Conservation (phyloP, 1,139 yeast genomes). For the Pichia sp. region DNA sequence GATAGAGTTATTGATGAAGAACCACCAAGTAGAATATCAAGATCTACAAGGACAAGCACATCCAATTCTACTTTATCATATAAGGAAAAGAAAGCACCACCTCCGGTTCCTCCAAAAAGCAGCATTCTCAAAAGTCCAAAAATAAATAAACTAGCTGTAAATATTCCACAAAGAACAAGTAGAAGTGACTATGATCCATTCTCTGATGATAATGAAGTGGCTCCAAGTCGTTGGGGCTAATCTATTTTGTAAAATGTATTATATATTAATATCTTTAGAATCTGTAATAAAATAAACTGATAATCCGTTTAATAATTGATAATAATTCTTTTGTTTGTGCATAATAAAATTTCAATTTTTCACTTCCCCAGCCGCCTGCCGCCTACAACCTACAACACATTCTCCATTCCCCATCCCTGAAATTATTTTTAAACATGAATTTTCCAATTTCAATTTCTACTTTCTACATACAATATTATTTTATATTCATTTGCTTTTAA, state of each 20-base stretch:
- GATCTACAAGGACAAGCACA: neutral
- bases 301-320: too few species aligned
- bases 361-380: neutral
- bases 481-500: too few species aligned
- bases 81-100: slow-evolving; percentile 12
- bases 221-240: slow-evolving; percentile 14
- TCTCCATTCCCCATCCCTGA: too few species aligned
- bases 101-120: slow-evolving; percentile 18
- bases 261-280: neutral
- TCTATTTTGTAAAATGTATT: neutral
- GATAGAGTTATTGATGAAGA: slow-evolving; percentile 4
- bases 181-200: slow-evolving; percentile 17
- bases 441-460: too few species aligned
- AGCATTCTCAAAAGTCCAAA: slow-evolving; percentile 10
- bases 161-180: neutral
- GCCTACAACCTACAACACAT: too few species aligned
- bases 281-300: too few species aligned
- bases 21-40: slow-evolving; percentile 5
- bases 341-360: neutral
- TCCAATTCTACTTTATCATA: neutral
- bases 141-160: neutral
- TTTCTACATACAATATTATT: too few species aligned
- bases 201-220: slow-evolving; percentile 19
- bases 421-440: too few species aligned
- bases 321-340: too few species aligned